Base-by-base conservation (phyloP, 2,329 filamentous ascomycete genomes). In the Cytospora piceicola region DNA sequence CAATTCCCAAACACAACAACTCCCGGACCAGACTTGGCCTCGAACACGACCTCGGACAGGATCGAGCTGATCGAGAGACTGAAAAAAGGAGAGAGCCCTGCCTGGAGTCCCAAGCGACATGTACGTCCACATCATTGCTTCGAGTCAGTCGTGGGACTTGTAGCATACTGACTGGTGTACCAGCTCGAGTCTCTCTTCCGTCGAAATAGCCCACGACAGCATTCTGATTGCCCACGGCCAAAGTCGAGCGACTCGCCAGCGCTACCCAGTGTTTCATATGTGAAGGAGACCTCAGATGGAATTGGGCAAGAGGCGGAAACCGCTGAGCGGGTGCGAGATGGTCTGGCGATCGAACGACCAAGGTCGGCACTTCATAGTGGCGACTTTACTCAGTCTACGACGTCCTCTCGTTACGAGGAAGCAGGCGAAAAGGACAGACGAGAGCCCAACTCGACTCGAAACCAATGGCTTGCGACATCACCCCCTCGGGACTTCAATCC, bases 1-100 rank as follows among this genome's bases (percentile, higher is more conserved):
- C 80, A n/a, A n/a, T n/a, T 79, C 15, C 67, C 62, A 30, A 70
- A 65, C 36, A 69, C 76, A 15, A 69, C 64, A 36, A 75, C 76
- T 1, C 77, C 77, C 6, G 75, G 76, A 30, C 70, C 71, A 27
- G 73, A 74, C 36, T 54, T 66, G 7, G 65, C 71, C 11, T 71
- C 69, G n/a, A 60, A 61, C 9, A 69, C 78, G 15, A 81, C 80
- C 42, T 83, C 82, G 22, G 88, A 93, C 75, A 85, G 94, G 69
- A 87, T 88, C 65, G 90, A 94, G 76, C 81, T 97, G 71, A 97
- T 98, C 65, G 87, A 93, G 77, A 85, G 89, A 69, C 83, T 97
- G 70, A 97, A 97, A 79, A 87, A 86, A 75, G 88, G 88, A 36
- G 88, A 93, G 77, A 90, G 87, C 72, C 89, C 91, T 46, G 86